Evolutionary conservation across 2,329 filamentous ascomycete genomes (phyloP).

Genomic region (Neofusicoccum ribis): DNA sequence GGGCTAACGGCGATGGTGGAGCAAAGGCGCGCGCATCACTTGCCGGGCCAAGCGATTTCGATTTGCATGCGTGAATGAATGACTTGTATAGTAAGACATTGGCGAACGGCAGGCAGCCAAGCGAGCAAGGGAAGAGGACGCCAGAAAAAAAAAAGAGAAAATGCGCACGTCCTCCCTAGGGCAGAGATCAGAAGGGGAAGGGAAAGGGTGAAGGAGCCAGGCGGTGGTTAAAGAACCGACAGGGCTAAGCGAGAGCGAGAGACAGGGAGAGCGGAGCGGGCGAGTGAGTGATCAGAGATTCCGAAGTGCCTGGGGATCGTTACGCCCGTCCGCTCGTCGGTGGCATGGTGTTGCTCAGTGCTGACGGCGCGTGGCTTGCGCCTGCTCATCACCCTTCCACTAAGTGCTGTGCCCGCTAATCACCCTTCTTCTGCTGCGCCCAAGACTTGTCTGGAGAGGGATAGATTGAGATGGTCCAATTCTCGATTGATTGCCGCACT

Average conservation of each 20-base stretch:
- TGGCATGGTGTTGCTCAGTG: background rate
- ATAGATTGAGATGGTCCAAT: conserved; percentile 1
- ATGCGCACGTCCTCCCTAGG: conserved; percentile 13
- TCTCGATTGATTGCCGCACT: background rate
- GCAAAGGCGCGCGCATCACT: background rate
- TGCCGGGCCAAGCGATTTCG: background rate
- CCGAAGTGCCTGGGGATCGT: background rate
- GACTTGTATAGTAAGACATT: background rate
- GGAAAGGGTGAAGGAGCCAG: conserved; percentile 8
- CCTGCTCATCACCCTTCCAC: background rate
- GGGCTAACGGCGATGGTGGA: background rate
- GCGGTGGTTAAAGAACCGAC: conserved; percentile 13
- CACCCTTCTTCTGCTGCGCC: background rate
- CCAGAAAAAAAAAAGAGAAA: background rate
- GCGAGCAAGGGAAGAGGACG: background rate
- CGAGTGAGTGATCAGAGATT: background rate
- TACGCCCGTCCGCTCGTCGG: background rate
- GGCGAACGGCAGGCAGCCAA: background rate
- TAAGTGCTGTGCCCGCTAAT: too few species aligned
- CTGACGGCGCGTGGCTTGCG: background rate
- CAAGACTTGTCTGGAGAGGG: background rate
- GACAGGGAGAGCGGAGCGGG: background rate
- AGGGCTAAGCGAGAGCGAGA: conserved; percentile 2
- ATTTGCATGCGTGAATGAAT: background rate
- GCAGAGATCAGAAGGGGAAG: conserved; percentile 10